These are phyloP conservation scores for Prunus davidiana DNA, from an alignment of 306 rosid species.

Conservation along the genomic window DNA sequence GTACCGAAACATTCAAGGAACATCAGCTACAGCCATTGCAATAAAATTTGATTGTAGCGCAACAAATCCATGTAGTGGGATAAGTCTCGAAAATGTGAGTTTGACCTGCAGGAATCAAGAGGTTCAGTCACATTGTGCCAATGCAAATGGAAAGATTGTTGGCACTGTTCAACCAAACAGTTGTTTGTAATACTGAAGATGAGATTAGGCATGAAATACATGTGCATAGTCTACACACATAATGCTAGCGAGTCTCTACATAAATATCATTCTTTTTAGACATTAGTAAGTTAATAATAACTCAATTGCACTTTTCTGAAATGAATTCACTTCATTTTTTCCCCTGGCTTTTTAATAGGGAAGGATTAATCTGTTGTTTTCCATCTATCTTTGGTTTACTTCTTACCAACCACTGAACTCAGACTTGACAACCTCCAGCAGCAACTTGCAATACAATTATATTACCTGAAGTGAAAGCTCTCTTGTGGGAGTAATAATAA, in stretches of 20 bases:
- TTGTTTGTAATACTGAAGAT: not conserved
- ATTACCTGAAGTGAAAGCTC: constrained; percentile 93
- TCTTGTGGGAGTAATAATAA: constrained; percentile 87
- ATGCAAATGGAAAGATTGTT: constrained; percentile 1
- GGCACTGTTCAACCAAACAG: constrained; percentile 16
- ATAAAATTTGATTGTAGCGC: constrained; percentile 14
- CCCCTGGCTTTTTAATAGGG: too few relatives aligned
- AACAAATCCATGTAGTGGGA: constrained; percentile 9
- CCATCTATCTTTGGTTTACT: not conserved
- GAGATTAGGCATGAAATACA: too few relatives aligned
- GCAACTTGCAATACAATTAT: constrained; percentile 12
- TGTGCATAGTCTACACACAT: too few relatives aligned
- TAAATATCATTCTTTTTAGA: not conserved
- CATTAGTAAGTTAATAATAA: not conserved
- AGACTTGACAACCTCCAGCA: too few relatives aligned
- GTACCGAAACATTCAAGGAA: constrained; percentile 5
- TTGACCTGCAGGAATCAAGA: not conserved
- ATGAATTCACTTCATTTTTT: too few relatives aligned
- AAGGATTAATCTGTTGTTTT: too few relatives aligned
- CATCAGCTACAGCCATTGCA: constrained; percentile 12
- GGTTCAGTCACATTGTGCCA: constrained; percentile 10
- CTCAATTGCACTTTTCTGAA: not conserved
- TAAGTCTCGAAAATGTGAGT: constrained; percentile 1
- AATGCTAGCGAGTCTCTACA: not conserved
- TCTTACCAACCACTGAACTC: too few relatives aligned